Percentiles rank a stretch among this genome's conserved stretches.
These are phyloP conservation scores for Arxiozyma telluris DNA, from an alignment of 1,139 yeast species.

Conservation along the genomic window DNA sequence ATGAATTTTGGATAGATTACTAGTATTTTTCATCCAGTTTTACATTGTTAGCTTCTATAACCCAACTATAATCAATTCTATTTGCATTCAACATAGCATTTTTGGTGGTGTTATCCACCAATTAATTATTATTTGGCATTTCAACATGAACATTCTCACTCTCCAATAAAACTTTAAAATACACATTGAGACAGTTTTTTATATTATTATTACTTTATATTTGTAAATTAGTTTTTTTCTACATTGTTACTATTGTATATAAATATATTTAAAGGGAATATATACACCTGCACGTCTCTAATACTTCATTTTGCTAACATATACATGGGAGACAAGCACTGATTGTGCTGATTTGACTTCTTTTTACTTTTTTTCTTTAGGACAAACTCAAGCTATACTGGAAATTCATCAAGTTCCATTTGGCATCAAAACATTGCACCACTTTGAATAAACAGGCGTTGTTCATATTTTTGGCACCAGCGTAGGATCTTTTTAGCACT, in stretches of 20 bases:
- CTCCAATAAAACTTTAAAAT: background rate
- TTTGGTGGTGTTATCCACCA: background rate
- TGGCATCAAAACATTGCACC: conserved; percentile 44
- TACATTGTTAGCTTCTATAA: background rate
- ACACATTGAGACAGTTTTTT: background rate
- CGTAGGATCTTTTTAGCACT: conserved; percentile 45
- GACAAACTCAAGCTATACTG: background rate
- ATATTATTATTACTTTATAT: no score
- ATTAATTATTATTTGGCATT: conserved; percentile 8
- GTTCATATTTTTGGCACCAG: conserved; percentile 53
- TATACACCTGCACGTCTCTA: background rate
- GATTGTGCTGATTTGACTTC: background rate
- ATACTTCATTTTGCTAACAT: background rate
- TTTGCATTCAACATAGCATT: conserved; percentile 12
- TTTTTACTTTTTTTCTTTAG: no score
- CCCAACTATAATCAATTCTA: background rate
- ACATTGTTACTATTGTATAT: background rate
- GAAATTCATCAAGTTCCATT: no score
- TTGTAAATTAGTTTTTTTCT: background rate
- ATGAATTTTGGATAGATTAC: no score
- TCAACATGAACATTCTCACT: conserved; percentile 12
- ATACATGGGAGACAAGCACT: background rate
- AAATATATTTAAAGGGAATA: background rate
- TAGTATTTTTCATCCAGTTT: background rate
- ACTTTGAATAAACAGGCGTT: conserved; percentile 49